Percentiles rank a stretch among this genome's conserved stretches.
phyloP scores from a whole-genome alignment of 768 basidiomycete species.

The Sarcodon sp. region DNA sequence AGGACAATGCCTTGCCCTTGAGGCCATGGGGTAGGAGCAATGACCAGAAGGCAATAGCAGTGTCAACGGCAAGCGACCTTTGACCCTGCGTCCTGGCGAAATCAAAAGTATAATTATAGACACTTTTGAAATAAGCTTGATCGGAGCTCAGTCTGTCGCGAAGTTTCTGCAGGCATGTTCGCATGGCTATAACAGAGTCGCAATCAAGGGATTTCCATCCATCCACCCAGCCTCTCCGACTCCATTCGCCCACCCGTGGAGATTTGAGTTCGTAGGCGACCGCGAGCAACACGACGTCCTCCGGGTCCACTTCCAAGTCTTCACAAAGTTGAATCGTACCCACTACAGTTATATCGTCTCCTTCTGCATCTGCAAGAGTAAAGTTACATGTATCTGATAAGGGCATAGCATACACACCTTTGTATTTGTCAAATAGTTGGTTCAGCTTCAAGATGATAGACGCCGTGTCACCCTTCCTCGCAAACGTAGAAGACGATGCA shows the following conservation, averaged over 20 bases:
- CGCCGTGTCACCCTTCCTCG: constrained; percentile 13
- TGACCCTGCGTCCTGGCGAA: constrained; percentile 70
- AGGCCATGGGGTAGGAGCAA: constrained; percentile 68
- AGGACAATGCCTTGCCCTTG: constrained; percentile 45
- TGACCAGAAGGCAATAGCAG: constrained; percentile 65
- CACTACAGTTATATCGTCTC: constrained; percentile 57
- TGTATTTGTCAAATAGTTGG: constrained; percentile 28
- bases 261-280: constrained; percentile 76
- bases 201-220: constrained; percentile 66
- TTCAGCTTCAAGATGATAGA: constrained; percentile 10
- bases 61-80: constrained; percentile 70
- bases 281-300: constrained; percentile 73
- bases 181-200: constrained; percentile 56
- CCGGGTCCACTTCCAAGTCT: constrained; percentile 58
- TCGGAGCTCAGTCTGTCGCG: constrained; percentile 50
- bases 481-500: constrained; percentile 9
- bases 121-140: constrained; percentile 56
- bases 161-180: constrained; percentile 36
- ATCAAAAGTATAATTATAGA: constrained; percentile 73
- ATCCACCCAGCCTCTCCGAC: constrained; percentile 57
- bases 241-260: constrained; percentile 62
- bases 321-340: constrained; percentile 72
- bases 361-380: constrained; percentile 32
- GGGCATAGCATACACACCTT: constrained; percentile 17
- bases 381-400: not conserved